Evolutionary conservation across 2,329 filamentous ascomycete species (phyloP), one percentile per base, ranked within the genome.

Genomic region (Hypoxylon sp.): DNA sequence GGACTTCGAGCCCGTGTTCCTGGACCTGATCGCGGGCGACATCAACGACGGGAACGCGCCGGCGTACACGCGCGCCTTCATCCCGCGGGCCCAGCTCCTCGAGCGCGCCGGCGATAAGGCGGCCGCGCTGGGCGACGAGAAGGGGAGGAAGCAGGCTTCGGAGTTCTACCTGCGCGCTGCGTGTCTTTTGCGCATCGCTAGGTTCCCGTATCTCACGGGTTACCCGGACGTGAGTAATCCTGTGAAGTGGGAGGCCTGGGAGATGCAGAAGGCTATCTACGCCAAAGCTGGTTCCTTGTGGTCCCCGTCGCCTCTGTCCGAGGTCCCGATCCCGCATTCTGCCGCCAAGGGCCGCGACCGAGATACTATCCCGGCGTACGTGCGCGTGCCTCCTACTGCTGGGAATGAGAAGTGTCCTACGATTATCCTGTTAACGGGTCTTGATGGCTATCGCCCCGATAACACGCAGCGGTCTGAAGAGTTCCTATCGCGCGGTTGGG

Each of bases 1-100:
- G 63, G 92, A 94, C 79, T 93, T 94, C 75, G 85, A 87, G 72
- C 90, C 90, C 17, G 84, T 94, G 33, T 92, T 92, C 55, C 77
- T 86, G n/a, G 81, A 87, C 61, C 81, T 94, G 48, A 87, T 91
- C 52, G 79, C 85, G 68, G 81, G 86, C 74, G 82, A 87, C 72
- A 84, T 90, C 77, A 88, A 91, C 77, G 89, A 93, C 73, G 89
- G 88, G 11, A 90, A 88, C 70, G 88, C 87, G 70, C 82, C 89
- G 51, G 86, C 81, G 24, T 94, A 92, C 79, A 92, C 92, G 0
- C 78, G 84, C 39, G 82, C 85, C 5, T 90, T 91, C 80, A 84
- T 92, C 70, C 86, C 88, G 2, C 83, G 85, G 19, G 91, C 90
- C 5, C 83, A 88, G 71, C 78, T 83, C 1, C 84, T 94, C 13